Percentiles rank a stretch among this genome's conserved stretches.
These are phyloP conservation scores for Suillus luteus DNA, from an alignment of 768 basidiomycete species.

Conservation along the genomic window DNA sequence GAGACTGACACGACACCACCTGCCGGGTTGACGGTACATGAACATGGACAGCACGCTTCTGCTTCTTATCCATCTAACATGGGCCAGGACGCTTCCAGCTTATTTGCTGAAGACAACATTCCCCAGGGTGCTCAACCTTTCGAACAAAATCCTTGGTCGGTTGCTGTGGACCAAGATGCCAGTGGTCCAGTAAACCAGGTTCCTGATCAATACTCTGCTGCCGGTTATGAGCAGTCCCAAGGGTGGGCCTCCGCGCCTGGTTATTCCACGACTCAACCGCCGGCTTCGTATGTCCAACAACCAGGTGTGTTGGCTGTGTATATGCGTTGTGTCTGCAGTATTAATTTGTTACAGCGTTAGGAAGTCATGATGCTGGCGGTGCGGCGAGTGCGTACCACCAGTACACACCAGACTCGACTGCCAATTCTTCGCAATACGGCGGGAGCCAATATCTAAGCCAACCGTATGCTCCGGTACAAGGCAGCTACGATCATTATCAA, in stretches of 20 bases:
- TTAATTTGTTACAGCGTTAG: slow-evolving; percentile 13
- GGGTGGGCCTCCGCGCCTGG: slow-evolving; percentile 34
- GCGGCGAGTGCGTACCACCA: slow-evolving; percentile 26
- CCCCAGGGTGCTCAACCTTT: slow-evolving; percentile 30
- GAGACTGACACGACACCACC: slow-evolving; percentile 30
- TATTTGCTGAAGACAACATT: slow-evolving; percentile 38
- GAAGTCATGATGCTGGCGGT: slow-evolving; percentile 14
- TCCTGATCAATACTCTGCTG: slow-evolving; percentile 17
- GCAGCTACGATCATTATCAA: slow-evolving; percentile 40
- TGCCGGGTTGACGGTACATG: slow-evolving; percentile 23
- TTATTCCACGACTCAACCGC: slow-evolving; percentile 28
- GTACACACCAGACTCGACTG: slow-evolving; percentile 23
- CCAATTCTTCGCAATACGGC: slow-evolving; percentile 20
- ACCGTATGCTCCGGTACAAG: slow-evolving; percentile 16
- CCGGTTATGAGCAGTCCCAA: slow-evolving; percentile 32
- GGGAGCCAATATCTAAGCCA: slow-evolving; percentile 21
- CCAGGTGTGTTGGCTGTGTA: slow-evolving; percentile 26
- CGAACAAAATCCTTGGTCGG: slow-evolving; percentile 30
- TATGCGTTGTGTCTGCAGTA: slow-evolving; percentile 9
- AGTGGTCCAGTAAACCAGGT: slow-evolving; percentile 19
- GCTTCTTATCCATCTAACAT: slow-evolving; percentile 30
- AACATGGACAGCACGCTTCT: slow-evolving; percentile 24
- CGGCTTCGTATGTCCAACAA: slow-evolving; percentile 18
- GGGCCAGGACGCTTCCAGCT: slow-evolving; percentile 41
- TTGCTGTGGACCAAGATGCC: slow-evolving; percentile 24